A percentile compares a stretch with the other conserved stretches of the same genome.
Evolutionary conservation across 768 basidiomycete genomes (phyloP).

Genomic region (Lentinula detonsa): DNA sequence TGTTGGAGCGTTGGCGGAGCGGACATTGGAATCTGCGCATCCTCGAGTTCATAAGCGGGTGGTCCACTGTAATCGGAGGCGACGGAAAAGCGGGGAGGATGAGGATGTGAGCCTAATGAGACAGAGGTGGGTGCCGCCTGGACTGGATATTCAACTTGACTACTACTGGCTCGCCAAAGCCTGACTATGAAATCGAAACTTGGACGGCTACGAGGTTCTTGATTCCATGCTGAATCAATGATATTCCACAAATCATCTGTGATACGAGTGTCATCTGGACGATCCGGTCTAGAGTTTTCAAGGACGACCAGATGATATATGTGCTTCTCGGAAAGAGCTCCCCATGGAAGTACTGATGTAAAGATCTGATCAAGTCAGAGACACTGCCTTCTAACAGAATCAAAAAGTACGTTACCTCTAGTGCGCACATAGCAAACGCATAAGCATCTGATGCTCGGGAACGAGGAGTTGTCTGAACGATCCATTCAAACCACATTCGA

Average conservation of each 20-base stretch:
- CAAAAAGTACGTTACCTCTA: conserved; percentile 13
- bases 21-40: background rate
- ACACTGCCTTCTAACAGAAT: background rate
- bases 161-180: conserved; percentile 2
- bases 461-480: conserved; percentile 14
- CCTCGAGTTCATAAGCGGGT: background rate
- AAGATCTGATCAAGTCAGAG: conserved; percentile 15
- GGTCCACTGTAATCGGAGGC: background rate
- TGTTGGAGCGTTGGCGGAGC: background rate
- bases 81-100: background rate
- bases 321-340: conserved; percentile 17
- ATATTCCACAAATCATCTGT: conserved; percentile 18
- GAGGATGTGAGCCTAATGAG: background rate
- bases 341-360: conserved; percentile 18
- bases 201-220: conserved; percentile 17
- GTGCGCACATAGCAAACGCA: conserved; percentile 21
- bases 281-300: conserved; percentile 19
- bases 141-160: background rate
- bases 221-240: conserved; percentile 20
- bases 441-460: conserved; percentile 19
- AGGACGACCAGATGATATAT: conserved; percentile 20
- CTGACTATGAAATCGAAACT: conserved; percentile 18
- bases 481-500: background rate
- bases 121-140: too few relatives aligned
- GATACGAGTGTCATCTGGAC: conserved; percentile 17